phyloP scores from a whole-genome alignment of 1,284 basidiomycete species.

The Malassezia sp. region DNA sequence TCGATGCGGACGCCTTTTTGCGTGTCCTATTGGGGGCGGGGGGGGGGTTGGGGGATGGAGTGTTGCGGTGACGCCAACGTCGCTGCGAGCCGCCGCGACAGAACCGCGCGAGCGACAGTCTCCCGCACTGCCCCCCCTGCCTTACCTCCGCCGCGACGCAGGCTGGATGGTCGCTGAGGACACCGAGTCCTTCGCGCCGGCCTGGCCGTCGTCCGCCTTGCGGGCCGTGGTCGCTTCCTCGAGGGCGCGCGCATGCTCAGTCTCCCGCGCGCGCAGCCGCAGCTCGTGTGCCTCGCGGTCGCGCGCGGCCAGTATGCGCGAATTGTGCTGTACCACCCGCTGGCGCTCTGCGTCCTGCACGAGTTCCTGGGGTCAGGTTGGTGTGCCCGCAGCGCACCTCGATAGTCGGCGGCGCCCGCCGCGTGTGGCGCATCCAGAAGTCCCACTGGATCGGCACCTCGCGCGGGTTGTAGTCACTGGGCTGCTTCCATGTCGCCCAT shows the following conservation, averaged over 20 bases:
- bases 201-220: neutral
- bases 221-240: neutral
- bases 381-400: conserved; percentile 16
- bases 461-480: conserved; percentile 31
- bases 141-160: neutral
- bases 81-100: too few species aligned
- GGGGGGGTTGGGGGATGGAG: too few species aligned
- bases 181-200: neutral
- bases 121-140: too few species aligned
- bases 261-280: neutral
- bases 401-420: conserved; percentile 25
- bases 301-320: conserved; percentile 12
- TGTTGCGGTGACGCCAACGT: too few species aligned
- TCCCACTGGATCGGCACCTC: conserved; percentile 40
- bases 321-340: conserved; percentile 17
- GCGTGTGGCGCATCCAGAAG: conserved; percentile 41
- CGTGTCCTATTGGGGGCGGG: too few species aligned
- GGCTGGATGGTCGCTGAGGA: conserved; percentile 1
- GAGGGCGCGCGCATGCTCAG: conserved; percentile 8
- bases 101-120: too few species aligned
- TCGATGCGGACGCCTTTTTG: too few species aligned
- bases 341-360: conserved; percentile 12
- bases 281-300: conserved; percentile 1
- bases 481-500: neutral
- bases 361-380: conserved; percentile 9